Evolutionary conservation across 768 basidiomycete genomes (phyloP), one percentile per base, ranked within the genome.

Genomic region (Rhodotorula sphaerocarpa): DNA sequence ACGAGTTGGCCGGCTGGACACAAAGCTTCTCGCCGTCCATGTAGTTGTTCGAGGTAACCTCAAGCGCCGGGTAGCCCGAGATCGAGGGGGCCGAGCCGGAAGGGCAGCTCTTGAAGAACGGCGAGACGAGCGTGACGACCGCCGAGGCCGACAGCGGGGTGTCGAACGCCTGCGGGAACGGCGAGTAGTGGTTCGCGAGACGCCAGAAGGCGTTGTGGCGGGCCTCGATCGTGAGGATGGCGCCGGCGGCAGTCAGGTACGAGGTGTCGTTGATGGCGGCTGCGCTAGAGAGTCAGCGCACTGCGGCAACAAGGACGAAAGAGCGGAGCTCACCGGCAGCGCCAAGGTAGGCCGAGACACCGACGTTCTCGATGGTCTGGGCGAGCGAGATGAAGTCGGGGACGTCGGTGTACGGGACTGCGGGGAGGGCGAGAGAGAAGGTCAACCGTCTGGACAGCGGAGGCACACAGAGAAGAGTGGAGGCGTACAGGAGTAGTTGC

Each of bases 201-300:
- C 61, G 56, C 51, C 71, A 51, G 50, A 66, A 63, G 41, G 70
- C 65, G 47, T 57, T 57, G 70, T 72, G 71, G 30, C 70, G 64
- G 23, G 71, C 79, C 70, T 86, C 83, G 55, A 79, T 80, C 21
- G 82, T 76, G 50, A 86, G 76, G 67, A 88, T 86, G 25, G 78
- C 79, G 3, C 79, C 85, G 7, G 82, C 80, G 23, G 80, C 79
- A 7, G 81, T 80, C 27, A 82, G 71, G 72, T 80, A 80, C 27
- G 73, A 75, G 61, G 77, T 33, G 65, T 51, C 55, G 34, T 47
- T 16, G 61, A 64, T 61, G 36, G 27, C 56, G n/a, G 42, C 55
- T 14, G 61, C 62, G n/a, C n/a, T n/a, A n/a, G n/a, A n/a, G n/a
- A n/a, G n/a, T n/a, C n/a, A n/a, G n/a, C n/a, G n/a, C n/a, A n/a